These are phyloP conservation scores for Rhodamnia rubescens DNA, from an alignment of 345 rosid genomes.

Conservation along the genomic window DNA sequence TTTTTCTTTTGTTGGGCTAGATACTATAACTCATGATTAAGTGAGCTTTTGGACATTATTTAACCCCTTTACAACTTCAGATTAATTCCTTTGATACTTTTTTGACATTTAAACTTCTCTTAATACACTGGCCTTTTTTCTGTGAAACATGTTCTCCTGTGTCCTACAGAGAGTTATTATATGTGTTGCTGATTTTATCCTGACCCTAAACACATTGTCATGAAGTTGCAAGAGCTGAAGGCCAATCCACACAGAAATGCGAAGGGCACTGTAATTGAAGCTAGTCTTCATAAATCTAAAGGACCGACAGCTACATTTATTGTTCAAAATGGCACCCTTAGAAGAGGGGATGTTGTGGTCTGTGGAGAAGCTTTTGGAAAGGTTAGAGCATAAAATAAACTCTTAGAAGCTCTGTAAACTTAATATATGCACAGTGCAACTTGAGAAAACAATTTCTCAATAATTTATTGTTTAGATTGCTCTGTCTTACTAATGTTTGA, in stretches of 20 bases:
- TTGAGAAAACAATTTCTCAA: neutral
- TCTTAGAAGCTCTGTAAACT: neutral
- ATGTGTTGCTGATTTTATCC: neutral
- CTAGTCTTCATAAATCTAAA: conserved; percentile 86
- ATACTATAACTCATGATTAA: neutral
- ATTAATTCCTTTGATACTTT: neutral
- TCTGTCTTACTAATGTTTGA: neutral
- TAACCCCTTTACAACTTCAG: neutral
- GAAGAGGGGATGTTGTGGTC: conserved; percentile 79
- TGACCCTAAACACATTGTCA: conserved; percentile 11
- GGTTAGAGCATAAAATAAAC: conserved; percentile 32
- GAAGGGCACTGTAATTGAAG: conserved; percentile 90
- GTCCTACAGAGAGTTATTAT: neutral
- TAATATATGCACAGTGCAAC: neutral
- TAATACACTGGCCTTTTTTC: neutral
- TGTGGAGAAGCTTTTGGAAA: conserved; percentile 98
- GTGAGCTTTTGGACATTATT: neutral
- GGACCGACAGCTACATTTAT: conserved; percentile 89
- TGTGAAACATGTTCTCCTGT: neutral
- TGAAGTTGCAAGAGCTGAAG: conserved; percentile 88
- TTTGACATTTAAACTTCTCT: neutral
- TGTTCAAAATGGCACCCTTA: conserved; percentile 91
- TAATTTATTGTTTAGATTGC: neutral
- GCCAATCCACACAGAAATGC: conserved; percentile 97
- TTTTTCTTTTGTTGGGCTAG: neutral